Evolutionary conservation across 2,329 filamentous ascomycete species (phyloP).

Genomic region (Fusarium sarcochroum): DNA sequence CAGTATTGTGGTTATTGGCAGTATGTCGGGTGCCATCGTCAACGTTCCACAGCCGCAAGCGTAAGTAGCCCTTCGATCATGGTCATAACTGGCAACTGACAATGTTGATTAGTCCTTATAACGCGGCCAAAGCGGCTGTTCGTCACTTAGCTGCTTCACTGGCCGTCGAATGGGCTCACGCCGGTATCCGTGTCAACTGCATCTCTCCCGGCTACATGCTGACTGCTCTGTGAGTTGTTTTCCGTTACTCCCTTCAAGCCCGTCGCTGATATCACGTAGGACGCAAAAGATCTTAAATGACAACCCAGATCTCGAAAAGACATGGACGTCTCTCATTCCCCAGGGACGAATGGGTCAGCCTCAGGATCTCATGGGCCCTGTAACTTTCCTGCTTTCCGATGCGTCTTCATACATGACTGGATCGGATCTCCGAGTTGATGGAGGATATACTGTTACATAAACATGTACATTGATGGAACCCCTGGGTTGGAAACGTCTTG

Average conservation of each 20-base stretch:
- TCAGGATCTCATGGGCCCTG: constrained; percentile 92
- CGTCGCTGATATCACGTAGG: constrained; percentile 58
- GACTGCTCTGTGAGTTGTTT: constrained; percentile 80
- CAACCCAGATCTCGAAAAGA: constrained; percentile 89
- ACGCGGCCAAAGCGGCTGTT: constrained; percentile 92
- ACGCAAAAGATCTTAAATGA: constrained; percentile 96
- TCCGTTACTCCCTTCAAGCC: fast-evolving
- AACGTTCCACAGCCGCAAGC: constrained; percentile 95
- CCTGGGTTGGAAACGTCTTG: not conserved
- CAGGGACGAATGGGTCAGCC: constrained; percentile 94
- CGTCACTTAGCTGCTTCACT: constrained; percentile 88
- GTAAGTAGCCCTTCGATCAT: constrained; percentile 53
- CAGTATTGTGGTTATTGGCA: constrained; percentile 93
- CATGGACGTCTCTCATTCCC: constrained; percentile 93
- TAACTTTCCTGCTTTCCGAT: constrained; percentile 87
- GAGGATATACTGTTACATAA: constrained; percentile 85
- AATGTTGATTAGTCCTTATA: constrained; percentile 75
- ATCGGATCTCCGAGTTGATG: constrained; percentile 84
- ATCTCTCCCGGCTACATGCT: constrained; percentile 97
- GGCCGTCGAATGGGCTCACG: constrained; percentile 92
- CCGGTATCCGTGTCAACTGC: constrained; percentile 92
- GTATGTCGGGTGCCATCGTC: constrained; percentile 93
- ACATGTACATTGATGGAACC: fast-evolving
- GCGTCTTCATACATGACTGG: constrained; percentile 80
- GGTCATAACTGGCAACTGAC: not conserved